Base-by-base conservation (phyloP, 768 basidiomycete genomes). In the Crucibulum laeve region DNA sequence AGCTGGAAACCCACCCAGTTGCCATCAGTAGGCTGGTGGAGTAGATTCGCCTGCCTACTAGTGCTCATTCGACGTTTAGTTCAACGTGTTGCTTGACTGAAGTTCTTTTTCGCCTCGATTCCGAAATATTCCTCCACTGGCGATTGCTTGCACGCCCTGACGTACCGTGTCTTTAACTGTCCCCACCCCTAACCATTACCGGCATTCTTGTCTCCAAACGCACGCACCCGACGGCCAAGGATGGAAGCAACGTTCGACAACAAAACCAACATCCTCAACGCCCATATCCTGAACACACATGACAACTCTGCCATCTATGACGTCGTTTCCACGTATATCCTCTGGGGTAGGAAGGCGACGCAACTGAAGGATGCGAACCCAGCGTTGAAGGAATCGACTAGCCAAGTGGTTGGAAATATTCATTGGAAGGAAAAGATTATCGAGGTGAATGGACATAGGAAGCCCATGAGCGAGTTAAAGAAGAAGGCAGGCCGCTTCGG, bases 201-300 rank as follows among this genome's bases (percentile, higher is more conserved):
- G n/a, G n/a, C 6, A 37, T 13, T 7, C 35, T 37, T 37, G 7
- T n/a, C 6, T 7, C 17, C 21, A 32, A 8, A 32, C 8, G 28
- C 35, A 7, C 7, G 6, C 8, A 37, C n/a, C 35, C 35, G 8
- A 37, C 21, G 8, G 6, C 8, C 33, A 37, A 17, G 8, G 35
- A 79, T 79, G 76, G 74, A 77, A 51, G 74, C 65, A n/a, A 59
- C 56, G 13, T 74, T 79, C 51, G 72, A 76, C 55, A 76, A 75
- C 63, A 69, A 71, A 44, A 60, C 60, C 40, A 76, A 79, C 55
- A 60, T 77, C 15, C 64, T 76, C 22, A 67, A 70, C 37, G 68
- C 73, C 5, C 57, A 62, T 21, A 63, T 79, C 43, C 65, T 64
- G 15, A 60, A 69, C 8, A 49, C 59, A 1, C 69, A 73, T 49